phyloP scores from a whole-genome alignment of 441 rosid genomes.

The Corymbia calophylla region DNA sequence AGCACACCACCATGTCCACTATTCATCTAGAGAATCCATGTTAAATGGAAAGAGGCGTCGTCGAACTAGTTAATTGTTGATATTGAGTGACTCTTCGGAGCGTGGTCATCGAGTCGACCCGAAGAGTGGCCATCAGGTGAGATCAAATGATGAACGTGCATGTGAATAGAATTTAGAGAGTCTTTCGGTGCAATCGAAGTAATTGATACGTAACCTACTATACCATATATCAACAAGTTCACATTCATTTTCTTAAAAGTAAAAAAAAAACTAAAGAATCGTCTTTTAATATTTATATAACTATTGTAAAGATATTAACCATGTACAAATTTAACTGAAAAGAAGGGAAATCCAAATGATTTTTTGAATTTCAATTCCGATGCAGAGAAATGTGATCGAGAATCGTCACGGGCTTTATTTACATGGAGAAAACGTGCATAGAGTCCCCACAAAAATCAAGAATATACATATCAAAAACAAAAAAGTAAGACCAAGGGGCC shows the following conservation, averaged over 20 bases:
- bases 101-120: background rate
- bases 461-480: background rate
- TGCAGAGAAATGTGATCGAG: background rate
- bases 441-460: background rate
- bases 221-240: background rate
- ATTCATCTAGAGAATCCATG: background rate
- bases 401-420: background rate
- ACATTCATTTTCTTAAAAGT: background rate
- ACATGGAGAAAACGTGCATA: background rate
- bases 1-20: background rate
- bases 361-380: background rate
- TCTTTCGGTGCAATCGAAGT: background rate
- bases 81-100: background rate
- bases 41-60: background rate
- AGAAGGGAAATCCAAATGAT: background rate
- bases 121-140: rapidly evolving
- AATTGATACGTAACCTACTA: background rate
- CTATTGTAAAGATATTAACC: background rate
- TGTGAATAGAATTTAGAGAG: background rate
- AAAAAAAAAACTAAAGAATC: background rate
- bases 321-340: background rate
- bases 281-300: background rate
- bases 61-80: background rate
- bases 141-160: background rate
- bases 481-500: background rate